Conservation (phyloP, 495 filamentous ascomycete species). For the Umbilicaria muhlenbergii region DNA sequence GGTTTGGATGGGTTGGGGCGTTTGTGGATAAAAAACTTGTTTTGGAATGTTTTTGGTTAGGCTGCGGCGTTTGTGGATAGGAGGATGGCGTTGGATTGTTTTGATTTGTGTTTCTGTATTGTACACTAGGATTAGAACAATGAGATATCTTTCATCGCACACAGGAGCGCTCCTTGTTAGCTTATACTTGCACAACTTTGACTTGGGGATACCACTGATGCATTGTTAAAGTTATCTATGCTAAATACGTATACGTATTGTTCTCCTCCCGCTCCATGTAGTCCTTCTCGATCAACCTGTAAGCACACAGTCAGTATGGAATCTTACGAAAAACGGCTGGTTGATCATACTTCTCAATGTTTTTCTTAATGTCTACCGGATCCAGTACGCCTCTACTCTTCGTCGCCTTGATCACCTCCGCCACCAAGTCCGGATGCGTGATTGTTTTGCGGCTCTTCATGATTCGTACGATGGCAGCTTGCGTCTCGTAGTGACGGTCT, state of each 20-base stretch:
- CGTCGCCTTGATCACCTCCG: conserved; percentile 79
- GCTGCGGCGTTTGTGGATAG: too few species aligned
- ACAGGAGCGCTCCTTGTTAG: too few species aligned
- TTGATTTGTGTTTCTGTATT: too few species aligned
- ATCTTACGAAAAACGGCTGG: not conserved
- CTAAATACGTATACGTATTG: conserved; percentile 68
- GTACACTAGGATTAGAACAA: too few species aligned
- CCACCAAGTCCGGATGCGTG: conserved; percentile 62
- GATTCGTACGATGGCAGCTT: conserved; percentile 91
- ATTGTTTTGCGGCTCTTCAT: conserved; percentile 94
- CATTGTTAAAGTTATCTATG: conserved; percentile 34
- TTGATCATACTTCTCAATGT: conserved; percentile 73
- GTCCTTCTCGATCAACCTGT: conserved; percentile 84
- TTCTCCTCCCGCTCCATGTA: conserved; percentile 76
- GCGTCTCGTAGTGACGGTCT: conserved; percentile 88
- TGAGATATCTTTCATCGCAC: too few species aligned
- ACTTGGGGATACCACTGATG: too few species aligned
- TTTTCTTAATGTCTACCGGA: conserved; percentile 76
- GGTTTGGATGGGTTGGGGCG: too few species aligned
- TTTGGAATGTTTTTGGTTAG: too few species aligned
- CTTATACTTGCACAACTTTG: too few species aligned
- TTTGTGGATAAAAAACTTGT: too few species aligned
- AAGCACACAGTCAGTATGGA: not conserved
- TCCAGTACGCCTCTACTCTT: conserved; percentile 71
- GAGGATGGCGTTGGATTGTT: too few species aligned